A percentile compares a stretch with the other conserved stretches of the same genome.
Evolutionary conservation across 2,329 filamentous ascomycete genomes (phyloP).

Genomic region (Aspergillus phoenicis): DNA sequence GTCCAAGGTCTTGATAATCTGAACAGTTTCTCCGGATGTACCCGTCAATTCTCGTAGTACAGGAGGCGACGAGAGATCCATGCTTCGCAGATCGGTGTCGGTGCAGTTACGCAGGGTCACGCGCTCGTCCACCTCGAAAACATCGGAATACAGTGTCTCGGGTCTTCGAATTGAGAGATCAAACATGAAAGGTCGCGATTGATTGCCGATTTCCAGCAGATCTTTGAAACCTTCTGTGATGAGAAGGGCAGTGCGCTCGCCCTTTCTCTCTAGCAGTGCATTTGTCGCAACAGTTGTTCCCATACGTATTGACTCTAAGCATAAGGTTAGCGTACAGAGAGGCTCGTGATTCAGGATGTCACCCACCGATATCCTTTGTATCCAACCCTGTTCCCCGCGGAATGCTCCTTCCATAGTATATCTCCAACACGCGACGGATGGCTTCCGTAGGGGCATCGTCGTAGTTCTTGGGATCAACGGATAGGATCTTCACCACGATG

Average conservation of each 20-base stretch:
- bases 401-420: slow-evolving; percentile 11
- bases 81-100: slow-evolving; percentile 6
- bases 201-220: slow-evolving; percentile 70
- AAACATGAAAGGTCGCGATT: slow-evolving; percentile 86
- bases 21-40: slow-evolving; percentile 72
- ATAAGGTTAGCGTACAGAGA: not conserved
- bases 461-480: slow-evolving; percentile 85
- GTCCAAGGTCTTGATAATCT: slow-evolving; percentile 65
- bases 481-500: slow-evolving; percentile 79
- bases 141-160: slow-evolving; percentile 79
- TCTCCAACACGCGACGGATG: slow-evolving; percentile 20
- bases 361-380: not conserved
- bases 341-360: not conserved
- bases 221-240: not conserved
- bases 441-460: slow-evolving; percentile 62
- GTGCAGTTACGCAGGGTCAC: slow-evolving; percentile 65
- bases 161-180: slow-evolving; percentile 85
- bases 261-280: slow-evolving; percentile 1
- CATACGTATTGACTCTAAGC: not conserved
- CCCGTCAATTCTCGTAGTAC: slow-evolving; percentile 55
- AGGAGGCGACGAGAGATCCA: not conserved
- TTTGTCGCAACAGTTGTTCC: slow-evolving; percentile 3
- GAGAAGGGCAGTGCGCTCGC: not conserved
- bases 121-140: slow-evolving; percentile 87
- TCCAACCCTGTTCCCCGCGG: slow-evolving; percentile 18